Evolutionary conservation across 306 rosid genomes (phyloP), one percentile per base, ranked within the genome.

Genomic region (Boehmeria nivea): DNA sequence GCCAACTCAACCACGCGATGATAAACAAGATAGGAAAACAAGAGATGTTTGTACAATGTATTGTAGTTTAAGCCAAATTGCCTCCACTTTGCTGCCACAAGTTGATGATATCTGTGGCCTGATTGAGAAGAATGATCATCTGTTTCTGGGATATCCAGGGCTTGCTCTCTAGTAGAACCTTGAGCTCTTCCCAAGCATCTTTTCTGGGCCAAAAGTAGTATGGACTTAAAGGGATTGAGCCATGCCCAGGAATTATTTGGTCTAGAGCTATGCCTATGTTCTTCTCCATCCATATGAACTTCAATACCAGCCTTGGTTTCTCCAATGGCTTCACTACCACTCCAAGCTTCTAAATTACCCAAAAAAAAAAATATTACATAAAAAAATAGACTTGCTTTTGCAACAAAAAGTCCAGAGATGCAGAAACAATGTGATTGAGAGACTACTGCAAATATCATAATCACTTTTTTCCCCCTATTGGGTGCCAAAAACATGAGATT

Each of bases 141-240:
- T 91, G 89, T 67, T 91, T 91, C 59, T 91, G 99, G 46, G 99
- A 91, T 54, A 91, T 91, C 99, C 96, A 91, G 23, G 96, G 95
- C 77, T 91, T 91, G 83, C 79, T 87, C 69, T 91, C 96, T 12
- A 91, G 95, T 15, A 84, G 76, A 21, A 80, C 85, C 82, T 87
- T 91, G 69, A 91, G 96, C 85, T 87, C 98, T 67, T 91, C 98
- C 96, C 98, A 91, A 44, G 98, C 98, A 72, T 91, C 98, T 80
- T 87, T 91, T 71, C 98, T 73, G 0, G 93, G 98, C 96, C 98
- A 91, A 63, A 91, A 91, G 93, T 91, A 84, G 63, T 91, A 91
- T 23, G 98, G 95, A 62, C 98, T 87, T 8, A 91, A 73, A 17
- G 98, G 98, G 66, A 91, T 71, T 16, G 93, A 78, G 38, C 98